Conservation (phyloP, 2,329 filamentous ascomycete genomes). For the Monilinia aucupariae region DNA sequence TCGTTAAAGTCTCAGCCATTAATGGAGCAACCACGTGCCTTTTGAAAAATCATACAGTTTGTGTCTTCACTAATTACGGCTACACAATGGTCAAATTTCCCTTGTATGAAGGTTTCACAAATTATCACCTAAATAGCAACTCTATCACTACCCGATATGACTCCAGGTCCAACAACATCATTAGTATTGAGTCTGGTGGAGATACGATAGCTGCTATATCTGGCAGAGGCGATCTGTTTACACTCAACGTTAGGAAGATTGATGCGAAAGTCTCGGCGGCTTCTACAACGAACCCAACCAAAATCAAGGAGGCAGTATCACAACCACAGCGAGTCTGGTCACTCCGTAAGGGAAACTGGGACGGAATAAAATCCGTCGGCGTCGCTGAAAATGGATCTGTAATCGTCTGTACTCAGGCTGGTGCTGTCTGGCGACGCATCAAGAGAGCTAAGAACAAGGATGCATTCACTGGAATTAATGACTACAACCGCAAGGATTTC, state of each 20-base stretch:
- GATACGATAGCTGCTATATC: conserved; percentile 90
- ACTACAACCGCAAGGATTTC: conserved; percentile 74
- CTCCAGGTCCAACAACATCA: conserved; percentile 60
- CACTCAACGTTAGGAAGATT: conserved; percentile 66
- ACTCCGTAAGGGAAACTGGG: conserved; percentile 60
- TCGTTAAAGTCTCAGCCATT: conserved; percentile 78
- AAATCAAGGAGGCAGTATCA: conserved; percentile 79
- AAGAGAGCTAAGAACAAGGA: conserved; percentile 77
- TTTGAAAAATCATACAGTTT: conserved; percentile 81
- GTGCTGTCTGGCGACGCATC: conserved; percentile 86
- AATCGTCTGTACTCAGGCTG: conserved; percentile 86
- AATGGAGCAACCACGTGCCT: conserved; percentile 84
- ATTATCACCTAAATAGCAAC: conserved; percentile 60
- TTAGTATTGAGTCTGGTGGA: conserved; percentile 74
- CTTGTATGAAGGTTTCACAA: conserved; percentile 62
- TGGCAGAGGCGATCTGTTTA: conserved; percentile 79
- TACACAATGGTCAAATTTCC: conserved; percentile 89
- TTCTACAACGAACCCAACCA: conserved; percentile 88
- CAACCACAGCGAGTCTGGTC: conserved; percentile 81
- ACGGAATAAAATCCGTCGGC: conserved; percentile 78
- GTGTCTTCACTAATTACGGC: conserved; percentile 91
- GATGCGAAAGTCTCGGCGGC: conserved; percentile 52
- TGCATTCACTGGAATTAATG: conserved; percentile 43
- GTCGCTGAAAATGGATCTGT: conserved; percentile 92
- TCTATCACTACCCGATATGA: conserved; percentile 63